Conservation (phyloP, 2,329 filamentous ascomycete genomes). For the Thielaviopsis euricoi region DNA sequence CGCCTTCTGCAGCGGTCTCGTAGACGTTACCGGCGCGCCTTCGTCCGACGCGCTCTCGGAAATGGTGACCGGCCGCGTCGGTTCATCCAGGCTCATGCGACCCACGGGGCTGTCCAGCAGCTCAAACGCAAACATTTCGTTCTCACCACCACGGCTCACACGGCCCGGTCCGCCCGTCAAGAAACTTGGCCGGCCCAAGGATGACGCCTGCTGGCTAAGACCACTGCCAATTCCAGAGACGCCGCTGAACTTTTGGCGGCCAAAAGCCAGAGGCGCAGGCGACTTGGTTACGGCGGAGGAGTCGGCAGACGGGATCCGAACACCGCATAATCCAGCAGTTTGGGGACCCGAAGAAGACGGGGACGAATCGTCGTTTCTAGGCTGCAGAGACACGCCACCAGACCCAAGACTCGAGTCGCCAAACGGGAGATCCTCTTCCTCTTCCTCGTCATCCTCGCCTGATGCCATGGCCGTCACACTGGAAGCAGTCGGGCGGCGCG, state of each 20-base stretch:
- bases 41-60: background rate
- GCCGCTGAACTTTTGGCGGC: slow-evolving; percentile 29
- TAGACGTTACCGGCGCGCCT: background rate
- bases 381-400: slow-evolving; percentile 16
- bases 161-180: slow-evolving; percentile 8
- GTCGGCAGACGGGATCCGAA: background rate
- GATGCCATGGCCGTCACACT: slow-evolving; percentile 45
- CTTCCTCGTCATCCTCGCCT: slow-evolving; percentile 45
- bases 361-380: background rate
- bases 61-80: slow-evolving; percentile 19
- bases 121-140: slow-evolving; percentile 9
- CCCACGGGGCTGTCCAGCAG: slow-evolving; percentile 24
- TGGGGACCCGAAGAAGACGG: background rate
- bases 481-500: slow-evolving; percentile 51
- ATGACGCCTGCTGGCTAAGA: slow-evolving; percentile 26
- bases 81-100: slow-evolving; percentile 42
- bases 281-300: slow-evolving; percentile 6
- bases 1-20: background rate
- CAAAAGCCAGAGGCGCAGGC: slow-evolving; percentile 28
- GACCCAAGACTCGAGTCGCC: slow-evolving; percentile 50
- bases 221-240: slow-evolving; percentile 21
- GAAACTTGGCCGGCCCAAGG: slow-evolving; percentile 30
- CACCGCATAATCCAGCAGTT: slow-evolving; percentile 1
- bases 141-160: slow-evolving; percentile 7
- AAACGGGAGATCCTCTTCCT: slow-evolving; percentile 43